These are phyloP conservation scores for Reutealis trisperma DNA, from an alignment of 345 rosid species.

Conservation along the genomic window DNA sequence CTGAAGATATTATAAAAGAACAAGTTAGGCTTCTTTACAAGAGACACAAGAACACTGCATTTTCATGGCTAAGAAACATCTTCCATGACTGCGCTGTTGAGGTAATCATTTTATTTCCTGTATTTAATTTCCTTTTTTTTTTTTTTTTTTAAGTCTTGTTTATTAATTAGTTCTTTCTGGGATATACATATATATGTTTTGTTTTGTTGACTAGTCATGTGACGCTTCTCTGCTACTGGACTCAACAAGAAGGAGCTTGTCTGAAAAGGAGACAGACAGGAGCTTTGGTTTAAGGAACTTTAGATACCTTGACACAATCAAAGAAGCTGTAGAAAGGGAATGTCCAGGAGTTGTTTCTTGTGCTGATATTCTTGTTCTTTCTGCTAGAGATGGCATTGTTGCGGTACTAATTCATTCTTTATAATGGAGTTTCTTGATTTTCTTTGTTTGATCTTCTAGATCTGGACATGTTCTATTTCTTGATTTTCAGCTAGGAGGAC, in stretches of 20 bases:
- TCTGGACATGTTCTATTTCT: not conserved
- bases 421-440: not conserved
- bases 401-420: constrained; percentile 40
- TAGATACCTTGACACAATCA: constrained; percentile 85
- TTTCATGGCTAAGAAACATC: constrained; percentile 98
- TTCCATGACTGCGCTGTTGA: constrained; percentile 98
- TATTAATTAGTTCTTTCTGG: no score
- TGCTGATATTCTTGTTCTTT: constrained; percentile 79
- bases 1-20: constrained; percentile 85
- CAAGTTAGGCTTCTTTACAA: constrained; percentile 93
- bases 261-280: constrained; percentile 95
- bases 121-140: not conserved
- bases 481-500: constrained; percentile 79
- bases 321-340: constrained; percentile 94
- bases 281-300: constrained; percentile 95
- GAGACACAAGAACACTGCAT: constrained; percentile 99
- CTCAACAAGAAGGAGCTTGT: constrained; percentile 87
- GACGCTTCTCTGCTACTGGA: constrained; percentile 96
- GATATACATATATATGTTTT: not conserved
- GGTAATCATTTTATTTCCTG: constrained; percentile 32
- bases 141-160: not conserved
- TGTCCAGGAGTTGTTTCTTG: constrained; percentile 95
- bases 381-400: constrained; percentile 87
- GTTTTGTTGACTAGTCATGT: constrained; percentile 56
- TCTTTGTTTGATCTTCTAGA: not conserved